Evolutionary conservation across 345 rosid species (phyloP).

Genomic region (Nephelium lappaceum): DNA sequence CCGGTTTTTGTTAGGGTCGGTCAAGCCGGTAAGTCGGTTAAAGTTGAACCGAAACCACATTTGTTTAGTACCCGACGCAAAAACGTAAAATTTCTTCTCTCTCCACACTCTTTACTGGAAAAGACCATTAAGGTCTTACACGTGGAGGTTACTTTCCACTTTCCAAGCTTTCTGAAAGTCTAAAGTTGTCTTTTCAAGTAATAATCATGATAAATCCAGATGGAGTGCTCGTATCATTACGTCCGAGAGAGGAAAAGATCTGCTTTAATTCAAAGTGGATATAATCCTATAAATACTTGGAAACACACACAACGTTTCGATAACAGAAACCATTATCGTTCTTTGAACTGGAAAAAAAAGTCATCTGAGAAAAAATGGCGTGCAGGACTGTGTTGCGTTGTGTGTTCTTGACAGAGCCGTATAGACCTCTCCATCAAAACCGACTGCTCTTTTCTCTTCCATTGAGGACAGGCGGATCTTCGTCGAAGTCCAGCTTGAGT

Average conservation of each 20-base stretch:
- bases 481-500: conserved; percentile 25
- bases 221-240: conserved; percentile 5
- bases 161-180: neutral
- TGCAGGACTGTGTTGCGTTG: conserved; percentile 68
- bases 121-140: neutral
- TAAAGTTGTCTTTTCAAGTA: neutral
- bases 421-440: conserved; percentile 37
- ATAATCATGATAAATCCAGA: neutral
- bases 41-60: neutral
- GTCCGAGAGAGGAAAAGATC: conserved; percentile 10
- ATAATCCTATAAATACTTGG: conserved; percentile 14
- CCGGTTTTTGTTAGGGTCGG: neutral
- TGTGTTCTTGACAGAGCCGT: conserved; percentile 57
- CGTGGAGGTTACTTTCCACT: neutral
- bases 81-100: neutral
- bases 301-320: neutral
- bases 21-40: too few species aligned
- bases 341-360: neutral
- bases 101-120: neutral
- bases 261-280: conserved; percentile 5
- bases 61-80: neutral
- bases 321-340: neutral
- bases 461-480: conserved; percentile 29
- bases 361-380: conserved; percentile 53
- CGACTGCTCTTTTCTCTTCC: conserved; percentile 37